A percentile compares a stretch with the other conserved stretches of the same genome.
Conservation (phyloP, 2,329 filamentous ascomycete species). For the Sarocladium brachiariae region DNA sequence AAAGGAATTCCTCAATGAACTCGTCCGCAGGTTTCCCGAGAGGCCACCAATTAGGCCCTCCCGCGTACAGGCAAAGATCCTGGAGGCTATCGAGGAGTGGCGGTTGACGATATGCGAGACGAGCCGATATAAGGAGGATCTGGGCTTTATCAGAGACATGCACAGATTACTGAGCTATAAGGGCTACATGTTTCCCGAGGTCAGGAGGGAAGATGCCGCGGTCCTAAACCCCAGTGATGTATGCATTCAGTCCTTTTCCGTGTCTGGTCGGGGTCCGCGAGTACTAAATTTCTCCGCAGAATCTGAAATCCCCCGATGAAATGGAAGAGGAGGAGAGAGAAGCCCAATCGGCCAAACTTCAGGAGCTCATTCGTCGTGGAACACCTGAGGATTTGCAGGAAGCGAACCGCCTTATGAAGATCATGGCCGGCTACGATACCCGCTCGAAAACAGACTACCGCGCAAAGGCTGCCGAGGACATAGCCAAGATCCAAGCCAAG, state of each 20-base stretch:
- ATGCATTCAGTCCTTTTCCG: no score
- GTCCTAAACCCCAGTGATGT: constrained; percentile 96
- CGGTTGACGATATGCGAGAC: constrained; percentile 96
- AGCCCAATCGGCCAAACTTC: constrained; percentile 94
- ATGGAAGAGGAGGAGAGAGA: constrained; percentile 97
- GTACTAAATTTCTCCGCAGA: no score
- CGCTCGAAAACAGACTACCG: constrained; percentile 95
- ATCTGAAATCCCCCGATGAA: constrained; percentile 90
- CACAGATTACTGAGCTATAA: constrained; percentile 93
- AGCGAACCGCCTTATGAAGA: constrained; percentile 95
- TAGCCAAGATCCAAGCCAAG: constrained; percentile 92
- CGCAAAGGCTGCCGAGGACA: constrained; percentile 93
- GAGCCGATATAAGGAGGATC: constrained; percentile 91
- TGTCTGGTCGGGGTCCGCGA: no score
- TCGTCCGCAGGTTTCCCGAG: constrained; percentile 92
- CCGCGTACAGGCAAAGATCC: constrained; percentile 82
- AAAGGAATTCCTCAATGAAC: constrained; percentile 97
- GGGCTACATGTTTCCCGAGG: constrained; percentile 90
- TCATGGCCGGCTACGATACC: constrained; percentile 97
- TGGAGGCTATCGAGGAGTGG: constrained; percentile 98
- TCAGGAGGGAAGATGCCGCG: constrained; percentile 87
- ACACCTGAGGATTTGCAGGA: constrained; percentile 91
- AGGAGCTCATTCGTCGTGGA: constrained; percentile 89
- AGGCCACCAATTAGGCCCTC: constrained; percentile 79
- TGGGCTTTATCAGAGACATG: constrained; percentile 97